Percentiles rank a stretch among this genome's conserved stretches.
Evolutionary conservation across 495 filamentous ascomycete genomes (phyloP).

Genomic region (Penicillium canariense): DNA sequence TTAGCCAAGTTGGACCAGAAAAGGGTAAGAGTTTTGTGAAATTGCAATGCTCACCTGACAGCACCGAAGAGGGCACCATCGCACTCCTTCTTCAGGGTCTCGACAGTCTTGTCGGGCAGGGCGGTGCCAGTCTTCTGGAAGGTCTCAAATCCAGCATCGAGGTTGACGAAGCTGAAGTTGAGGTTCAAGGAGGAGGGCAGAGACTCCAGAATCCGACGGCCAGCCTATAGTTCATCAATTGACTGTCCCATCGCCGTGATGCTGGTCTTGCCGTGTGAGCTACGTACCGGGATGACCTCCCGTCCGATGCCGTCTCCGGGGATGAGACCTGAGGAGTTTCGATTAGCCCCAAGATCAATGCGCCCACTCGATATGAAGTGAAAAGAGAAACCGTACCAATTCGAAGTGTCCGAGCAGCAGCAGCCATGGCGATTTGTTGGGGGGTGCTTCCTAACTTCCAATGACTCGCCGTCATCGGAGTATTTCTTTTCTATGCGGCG

Average conservation of each 20-base stretch:
- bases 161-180: conserved; percentile 89
- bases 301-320: conserved; percentile 97
- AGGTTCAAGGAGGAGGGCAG: conserved; percentile 78
- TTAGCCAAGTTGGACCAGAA: background rate
- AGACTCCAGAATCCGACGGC: conserved; percentile 84
- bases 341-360: conserved; percentile 23
- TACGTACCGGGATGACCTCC: conserved; percentile 83
- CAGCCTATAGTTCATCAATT: conserved; percentile 53
- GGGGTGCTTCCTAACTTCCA: conserved; percentile 23
- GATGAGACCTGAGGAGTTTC: conserved; percentile 70
- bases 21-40: background rate
- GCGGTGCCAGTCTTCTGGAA: conserved; percentile 87
- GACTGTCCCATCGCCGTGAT: conserved; percentile 10
- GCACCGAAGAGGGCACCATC: conserved; percentile 96
- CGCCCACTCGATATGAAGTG: background rate
- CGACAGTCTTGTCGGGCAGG: conserved; percentile 85
- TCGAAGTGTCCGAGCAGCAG: conserved; percentile 54
- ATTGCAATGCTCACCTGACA: conserved; percentile 56
- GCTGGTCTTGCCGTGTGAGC: conserved; percentile 9
- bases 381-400: conserved; percentile 45
- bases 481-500: conserved; percentile 26
- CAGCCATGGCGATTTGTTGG: conserved; percentile 42
- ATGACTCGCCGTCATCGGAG: conserved; percentile 36
- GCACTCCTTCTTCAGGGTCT: conserved; percentile 80
- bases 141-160: conserved; percentile 87